Base-by-base conservation (phyloP, 805 yeast species). In the Yamadazyma phyllophila region DNA sequence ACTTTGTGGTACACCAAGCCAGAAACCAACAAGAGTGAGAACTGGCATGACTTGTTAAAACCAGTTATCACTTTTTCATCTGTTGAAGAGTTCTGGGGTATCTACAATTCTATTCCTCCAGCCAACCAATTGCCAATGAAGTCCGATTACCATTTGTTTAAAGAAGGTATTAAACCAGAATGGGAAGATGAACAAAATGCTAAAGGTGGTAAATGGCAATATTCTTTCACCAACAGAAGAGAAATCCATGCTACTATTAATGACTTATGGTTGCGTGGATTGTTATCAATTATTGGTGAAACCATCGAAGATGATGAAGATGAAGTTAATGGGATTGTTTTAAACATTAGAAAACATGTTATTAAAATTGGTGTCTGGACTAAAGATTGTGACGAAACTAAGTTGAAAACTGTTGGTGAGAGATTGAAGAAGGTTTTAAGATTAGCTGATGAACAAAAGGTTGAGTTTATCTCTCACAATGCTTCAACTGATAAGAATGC, bases 11-110 rank as follows among this genome's bases (percentile, higher is more conserved):
- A 89, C 78, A 88, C 96, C 49, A 90, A 90, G 74, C 98, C 99
- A 50, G 83, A 88, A 50, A 81, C 82, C 49, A 86, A 83, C 61
- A 76, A 74, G 54, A 73, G 74, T 54, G 96, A 89, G 71, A 82
- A 88, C 59, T 92, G 98, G 98, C 80, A 88, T 45, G 96, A 91
- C 61, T 78, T 90, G 54, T 78, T 94, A 62, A 90, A 90, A 73
- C 95, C 96, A 47, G 95, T 94, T 42, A 92, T 90, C 57, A 81
- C 95, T 17, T 89, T 94, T 59, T 79, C 83, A 45, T 82, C 96
- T n/a, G 98, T 94, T 43, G 99, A 94, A 74, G 97, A 92, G 68
- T 94, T 94, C 74, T 94, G 99, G 99, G 99, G 98, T 20, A 85
- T 92, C 55, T 87, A 82, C 76, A 91, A 94, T 69, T 86, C 95